phyloP scores from a whole-genome alignment of 306 rosid species.

The Medicago ruthenica region DNA sequence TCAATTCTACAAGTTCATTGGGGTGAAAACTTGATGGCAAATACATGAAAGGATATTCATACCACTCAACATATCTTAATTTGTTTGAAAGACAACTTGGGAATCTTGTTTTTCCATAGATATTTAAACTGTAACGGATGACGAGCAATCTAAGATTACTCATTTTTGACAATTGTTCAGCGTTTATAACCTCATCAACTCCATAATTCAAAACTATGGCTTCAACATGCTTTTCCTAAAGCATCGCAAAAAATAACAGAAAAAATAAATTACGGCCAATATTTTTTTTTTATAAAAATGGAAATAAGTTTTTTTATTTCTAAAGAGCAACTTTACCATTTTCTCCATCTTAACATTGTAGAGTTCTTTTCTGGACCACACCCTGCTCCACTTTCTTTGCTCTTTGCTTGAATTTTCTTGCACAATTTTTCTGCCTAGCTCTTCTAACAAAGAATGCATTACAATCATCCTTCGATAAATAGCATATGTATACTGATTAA shows the following conservation, averaged over 20 bases:
- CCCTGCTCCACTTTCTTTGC: slow-evolving; percentile 41
- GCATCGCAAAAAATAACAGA: neutral
- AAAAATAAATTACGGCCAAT: neutral
- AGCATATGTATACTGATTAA: fast-evolving
- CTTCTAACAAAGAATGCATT: slow-evolving; percentile 25
- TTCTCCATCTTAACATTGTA: neutral
- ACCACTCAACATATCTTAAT: neutral
- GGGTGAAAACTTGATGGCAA: slow-evolving; percentile 33
- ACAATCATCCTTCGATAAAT: no score
- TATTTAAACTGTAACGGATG: neutral
- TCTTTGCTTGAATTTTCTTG: neutral
- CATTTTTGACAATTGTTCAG: no score
- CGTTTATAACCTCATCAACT: no score
- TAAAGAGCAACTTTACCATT: neutral
- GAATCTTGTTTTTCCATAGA: neutral
- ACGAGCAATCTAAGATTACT: no score
- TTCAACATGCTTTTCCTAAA: slow-evolving; percentile 8
- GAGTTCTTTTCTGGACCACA: slow-evolving; percentile 8
- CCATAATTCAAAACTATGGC: neutral
- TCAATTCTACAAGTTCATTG: slow-evolving; percentile 28
- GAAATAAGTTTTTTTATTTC: neutral
- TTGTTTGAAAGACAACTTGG: neutral
- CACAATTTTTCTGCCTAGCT: slow-evolving; percentile 30
- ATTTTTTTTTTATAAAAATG: neutral
- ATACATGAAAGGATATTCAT: neutral